Evolutionary conservation across 257 asterid genomes (phyloP).

Genomic region (Verbascum thapsus): DNA sequence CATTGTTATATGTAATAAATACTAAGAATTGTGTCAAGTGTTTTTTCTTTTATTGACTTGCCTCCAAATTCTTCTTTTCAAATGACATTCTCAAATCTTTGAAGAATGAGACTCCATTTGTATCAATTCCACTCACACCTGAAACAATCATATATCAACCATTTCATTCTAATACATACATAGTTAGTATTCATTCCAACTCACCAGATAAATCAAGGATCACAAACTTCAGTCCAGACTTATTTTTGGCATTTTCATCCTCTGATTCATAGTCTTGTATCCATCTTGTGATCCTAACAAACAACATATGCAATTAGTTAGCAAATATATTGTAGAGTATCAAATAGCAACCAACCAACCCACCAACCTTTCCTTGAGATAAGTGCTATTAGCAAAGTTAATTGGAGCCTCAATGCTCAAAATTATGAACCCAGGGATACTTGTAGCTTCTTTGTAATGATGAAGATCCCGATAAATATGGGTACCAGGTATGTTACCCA

Average conservation of each 20-base stretch:
- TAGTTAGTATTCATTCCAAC: slow-evolving; percentile 25
- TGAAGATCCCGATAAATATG: slow-evolving; percentile 69
- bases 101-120: slow-evolving; percentile 77
- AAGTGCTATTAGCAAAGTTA: slow-evolving; percentile 81
- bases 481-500: slow-evolving; percentile 79
- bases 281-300: slow-evolving; percentile 77
- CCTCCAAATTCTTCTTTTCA: slow-evolving; percentile 72
- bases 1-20: too few relatives aligned
- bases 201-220: slow-evolving; percentile 78
- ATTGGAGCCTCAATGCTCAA: slow-evolving; percentile 79
- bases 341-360: too few relatives aligned
- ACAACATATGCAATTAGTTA: slow-evolving; percentile 4
- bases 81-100: slow-evolving; percentile 64
- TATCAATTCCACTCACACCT: slow-evolving; percentile 81
- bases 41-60: slow-evolving; percentile 41
- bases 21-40: background rate
- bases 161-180: background rate
- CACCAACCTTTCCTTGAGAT: slow-evolving; percentile 80
- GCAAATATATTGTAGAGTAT: too few relatives aligned
- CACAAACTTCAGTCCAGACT: slow-evolving; percentile 50
- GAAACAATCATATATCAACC: slow-evolving; percentile 23
- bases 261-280: slow-evolving; percentile 60
- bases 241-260: slow-evolving; percentile 37
- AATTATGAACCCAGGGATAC: slow-evolving; percentile 66
- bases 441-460: slow-evolving; percentile 68